These are phyloP conservation scores for Thelonectria blattea DNA, from an alignment of 2,329 filamentous ascomycete genomes.

Conservation along the genomic window DNA sequence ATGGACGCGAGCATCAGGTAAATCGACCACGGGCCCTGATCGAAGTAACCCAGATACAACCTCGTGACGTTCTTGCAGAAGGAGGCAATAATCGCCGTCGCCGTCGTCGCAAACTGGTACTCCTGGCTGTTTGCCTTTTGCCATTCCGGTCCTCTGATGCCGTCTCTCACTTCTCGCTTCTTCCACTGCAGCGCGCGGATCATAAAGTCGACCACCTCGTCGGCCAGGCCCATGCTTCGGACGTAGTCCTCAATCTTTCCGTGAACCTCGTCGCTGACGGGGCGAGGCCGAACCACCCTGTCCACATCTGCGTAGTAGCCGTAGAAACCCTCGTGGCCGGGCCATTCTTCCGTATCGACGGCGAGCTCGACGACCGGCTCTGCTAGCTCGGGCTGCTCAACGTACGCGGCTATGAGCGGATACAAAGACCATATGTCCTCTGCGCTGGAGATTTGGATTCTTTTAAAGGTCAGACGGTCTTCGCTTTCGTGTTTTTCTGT, in stretches of 20 bases:
- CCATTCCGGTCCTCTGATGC: neutral
- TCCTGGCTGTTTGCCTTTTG: neutral
- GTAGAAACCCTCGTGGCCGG: neutral
- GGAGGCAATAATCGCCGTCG: neutral
- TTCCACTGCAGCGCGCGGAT: neutral
- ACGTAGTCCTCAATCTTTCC: neutral
- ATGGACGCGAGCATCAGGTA: neutral
- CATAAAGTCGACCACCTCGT: neutral
- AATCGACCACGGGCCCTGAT: neutral
- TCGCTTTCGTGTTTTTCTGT: neutral
- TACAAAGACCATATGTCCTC: neutral
- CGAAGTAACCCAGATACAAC: neutral
- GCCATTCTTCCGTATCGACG: neutral
- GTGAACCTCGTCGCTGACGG: neutral
- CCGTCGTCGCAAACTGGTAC: neutral
- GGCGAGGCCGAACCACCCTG: neutral
- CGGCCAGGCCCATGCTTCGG: constrained; percentile 3
- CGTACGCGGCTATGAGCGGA: neutral
- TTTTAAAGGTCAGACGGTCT: neutral
- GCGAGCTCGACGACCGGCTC: constrained; percentile 2
- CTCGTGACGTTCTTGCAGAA: constrained; percentile 5
- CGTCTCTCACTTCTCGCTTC: neutral
- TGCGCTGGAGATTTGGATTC: neutral
- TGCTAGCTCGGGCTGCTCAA: neutral
- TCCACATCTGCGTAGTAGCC: neutral